phyloP scores from a whole-genome alignment of 352 stramenopile genomes.

The Phytophthora pistaciae region DNA sequence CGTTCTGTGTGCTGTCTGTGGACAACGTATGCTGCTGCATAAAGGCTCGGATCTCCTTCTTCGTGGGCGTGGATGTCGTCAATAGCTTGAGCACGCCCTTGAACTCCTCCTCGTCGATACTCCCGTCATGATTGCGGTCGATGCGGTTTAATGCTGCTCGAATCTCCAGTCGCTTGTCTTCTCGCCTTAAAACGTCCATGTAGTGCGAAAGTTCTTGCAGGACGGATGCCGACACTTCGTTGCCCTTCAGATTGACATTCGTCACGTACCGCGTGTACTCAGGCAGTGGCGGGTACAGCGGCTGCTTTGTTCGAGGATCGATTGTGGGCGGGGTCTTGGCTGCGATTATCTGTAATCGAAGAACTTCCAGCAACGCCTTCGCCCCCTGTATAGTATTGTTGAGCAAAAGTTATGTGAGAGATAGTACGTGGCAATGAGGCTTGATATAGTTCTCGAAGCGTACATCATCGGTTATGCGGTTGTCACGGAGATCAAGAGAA shows the following conservation, averaged over 20 bases:
- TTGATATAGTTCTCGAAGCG: constrained; percentile 11
- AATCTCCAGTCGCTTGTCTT: constrained; percentile 87
- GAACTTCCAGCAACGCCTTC: constrained; percentile 75
- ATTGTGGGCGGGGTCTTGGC: constrained; percentile 67
- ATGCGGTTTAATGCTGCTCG: constrained; percentile 75
- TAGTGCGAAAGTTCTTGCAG: constrained; percentile 81
- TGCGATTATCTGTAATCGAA: constrained; percentile 79
- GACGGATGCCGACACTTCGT: constrained; percentile 70
- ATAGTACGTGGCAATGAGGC: no score
- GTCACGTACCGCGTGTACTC: constrained; percentile 81
- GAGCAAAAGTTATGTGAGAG: constrained; percentile 1
- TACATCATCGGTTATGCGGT: constrained; percentile 84
- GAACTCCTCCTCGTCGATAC: constrained; percentile 83
- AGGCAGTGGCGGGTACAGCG: constrained; percentile 47
- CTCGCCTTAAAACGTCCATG: constrained; percentile 71
- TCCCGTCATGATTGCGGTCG: constrained; percentile 61
- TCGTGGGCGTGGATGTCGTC: constrained; percentile 73
- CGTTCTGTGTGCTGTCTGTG: constrained; percentile 61
- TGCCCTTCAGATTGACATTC: constrained; percentile 80
- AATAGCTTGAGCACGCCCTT: constrained; percentile 82
- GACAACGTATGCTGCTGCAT: constrained; percentile 65
- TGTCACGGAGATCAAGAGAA: constrained; percentile 79
- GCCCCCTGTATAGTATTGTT: constrained; percentile 55
- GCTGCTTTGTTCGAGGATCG: constrained; percentile 62
- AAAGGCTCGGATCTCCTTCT: constrained; percentile 77